Base-by-base conservation (phyloP, 768 basidiomycete species). In the Pluteus cervinus region DNA sequence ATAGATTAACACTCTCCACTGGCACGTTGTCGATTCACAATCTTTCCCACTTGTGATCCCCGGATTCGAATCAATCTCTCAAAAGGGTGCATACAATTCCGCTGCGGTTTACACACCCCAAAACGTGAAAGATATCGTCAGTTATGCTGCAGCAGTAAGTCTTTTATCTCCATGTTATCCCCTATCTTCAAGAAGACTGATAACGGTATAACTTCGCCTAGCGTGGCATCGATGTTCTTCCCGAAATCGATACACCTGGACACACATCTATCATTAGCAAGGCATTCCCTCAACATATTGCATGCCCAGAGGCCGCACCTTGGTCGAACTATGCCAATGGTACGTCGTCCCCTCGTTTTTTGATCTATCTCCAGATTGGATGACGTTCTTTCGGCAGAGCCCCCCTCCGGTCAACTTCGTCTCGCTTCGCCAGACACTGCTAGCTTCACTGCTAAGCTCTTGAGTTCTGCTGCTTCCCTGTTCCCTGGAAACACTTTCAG, bases 1-100 rank as follows among this genome's bases (percentile, higher is more conserved):
- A 5, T 29, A 80, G 77, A 71, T 86, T 33, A 88, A 80, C 56
- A 76, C 74, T 2, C 73, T 91, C 48, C 86, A 91, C 46, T 91
- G 87, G 88, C 89, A 91, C 51, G 66, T 87, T 40, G 77, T 78
- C 24, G 89, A 92, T 57, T 76, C 79, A 37, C 86, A 91, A 49
- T 79, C 76, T 24, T 92, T 86, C 64, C 87, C 89, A 2, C 66
- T 91, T 11, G 64, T 71, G 25, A 60, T 90, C 14, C 62, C 74
- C 3, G 69, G 68, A 7, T 81, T 73, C 51, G 69, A 79, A 0
- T 73, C 75, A 38, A 62, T 91, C 1, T 66, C 82, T 7, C 42
- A 45, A 12, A 66, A 72, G 2, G 88, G 83, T 2, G 84, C 88
- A 8, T 92, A 92, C 58, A 75, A 75, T 3, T 8, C 69, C 0